These are phyloP conservation scores for Termitomyces sp. DNA, from an alignment of 768 basidiomycete genomes.

Conservation along the genomic window DNA sequence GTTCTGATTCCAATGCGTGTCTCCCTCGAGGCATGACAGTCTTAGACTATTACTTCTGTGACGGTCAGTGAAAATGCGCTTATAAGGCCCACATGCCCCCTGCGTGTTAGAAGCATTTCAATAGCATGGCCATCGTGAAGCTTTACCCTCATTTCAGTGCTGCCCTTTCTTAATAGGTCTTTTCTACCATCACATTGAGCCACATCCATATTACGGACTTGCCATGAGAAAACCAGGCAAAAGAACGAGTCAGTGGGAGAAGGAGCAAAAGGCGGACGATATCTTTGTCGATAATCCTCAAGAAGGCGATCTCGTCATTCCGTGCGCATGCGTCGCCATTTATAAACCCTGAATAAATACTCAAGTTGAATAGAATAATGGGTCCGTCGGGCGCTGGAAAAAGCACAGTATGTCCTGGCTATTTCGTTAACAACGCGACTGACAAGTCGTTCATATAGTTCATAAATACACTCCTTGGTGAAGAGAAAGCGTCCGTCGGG, in stretches of 20 bases:
- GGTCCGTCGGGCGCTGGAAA: slow-evolving; percentile 17
- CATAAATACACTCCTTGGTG: slow-evolving; percentile 3
- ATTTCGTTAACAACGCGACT: neutral
- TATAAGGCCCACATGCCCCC: neutral
- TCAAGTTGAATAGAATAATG: slow-evolving; percentile 5
- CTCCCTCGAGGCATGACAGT: neutral
- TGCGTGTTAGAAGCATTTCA: neutral
- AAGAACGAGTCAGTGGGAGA: slow-evolving; percentile 4
- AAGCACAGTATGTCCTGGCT: slow-evolving; percentile 11
- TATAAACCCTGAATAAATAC: neutral
- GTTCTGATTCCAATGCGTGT: neutral
- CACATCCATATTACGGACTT: neutral
- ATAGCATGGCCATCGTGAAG: neutral
- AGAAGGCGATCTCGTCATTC: slow-evolving; percentile 12
- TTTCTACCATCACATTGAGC: neutral
- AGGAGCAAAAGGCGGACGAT: slow-evolving; percentile 5
- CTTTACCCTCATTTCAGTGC: no score
- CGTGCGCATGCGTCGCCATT: slow-evolving; percentile 11
- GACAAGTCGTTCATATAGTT: neutral
- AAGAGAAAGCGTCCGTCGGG: slow-evolving; percentile 4
- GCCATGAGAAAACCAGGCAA: neutral
- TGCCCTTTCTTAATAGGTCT: neutral
- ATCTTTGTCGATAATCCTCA: slow-evolving; percentile 5
- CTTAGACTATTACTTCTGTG: neutral
- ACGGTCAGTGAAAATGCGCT: neutral